A percentile compares a stretch with the other conserved stretches of the same genome.
Conservation (phyloP, 2,329 filamentous ascomycete species). For the Tolypocladium tropicale region DNA sequence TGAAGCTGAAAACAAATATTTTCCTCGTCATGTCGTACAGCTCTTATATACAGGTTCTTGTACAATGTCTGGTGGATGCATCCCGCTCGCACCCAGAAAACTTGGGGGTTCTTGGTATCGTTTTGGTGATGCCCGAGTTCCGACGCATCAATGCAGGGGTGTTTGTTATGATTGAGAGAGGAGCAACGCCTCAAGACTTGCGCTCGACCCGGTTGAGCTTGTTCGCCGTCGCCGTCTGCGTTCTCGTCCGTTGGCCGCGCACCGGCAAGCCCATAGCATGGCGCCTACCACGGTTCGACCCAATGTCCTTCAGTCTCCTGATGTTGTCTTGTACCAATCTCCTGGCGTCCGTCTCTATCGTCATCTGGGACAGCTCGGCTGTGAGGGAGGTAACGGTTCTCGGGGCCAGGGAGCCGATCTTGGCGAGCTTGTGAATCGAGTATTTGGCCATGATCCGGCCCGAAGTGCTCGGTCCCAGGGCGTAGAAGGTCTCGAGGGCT, state of each 20-base stretch:
- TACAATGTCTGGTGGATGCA: slow-evolving; percentile 9
- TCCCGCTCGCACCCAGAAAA: background rate
- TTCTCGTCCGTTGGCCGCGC: slow-evolving; percentile 79
- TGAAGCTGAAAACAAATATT: slow-evolving; percentile 2
- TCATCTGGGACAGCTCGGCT: slow-evolving; percentile 81
- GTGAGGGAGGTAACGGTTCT: slow-evolving; percentile 75
- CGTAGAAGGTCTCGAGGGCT: slow-evolving; percentile 78
- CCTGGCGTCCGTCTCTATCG: slow-evolving; percentile 80
- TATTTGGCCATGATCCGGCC: slow-evolving; percentile 76
- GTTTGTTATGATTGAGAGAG: too few relatives aligned
- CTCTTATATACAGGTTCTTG: slow-evolving; percentile 19
- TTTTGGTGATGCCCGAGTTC: background rate
- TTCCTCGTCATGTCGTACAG: slow-evolving; percentile 14
- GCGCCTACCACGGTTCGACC: slow-evolving; percentile 75
- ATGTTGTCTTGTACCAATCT: slow-evolving; percentile 78
- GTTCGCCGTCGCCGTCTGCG: slow-evolving; percentile 52
- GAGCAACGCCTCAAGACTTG: slow-evolving; percentile 9
- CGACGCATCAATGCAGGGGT: background rate
- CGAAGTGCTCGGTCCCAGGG: slow-evolving; percentile 61
- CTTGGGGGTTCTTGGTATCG: background rate
- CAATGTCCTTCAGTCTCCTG: slow-evolving; percentile 76
- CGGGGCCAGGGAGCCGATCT: slow-evolving; percentile 62
- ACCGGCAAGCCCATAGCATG: slow-evolving; percentile 92
- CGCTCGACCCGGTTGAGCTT: slow-evolving; percentile 50
- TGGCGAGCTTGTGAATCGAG: slow-evolving; percentile 75